Percentiles rank a stretch among this genome's conserved stretches.
phyloP scores from a whole-genome alignment of 805 yeast species.

The Candida michaelii region DNA sequence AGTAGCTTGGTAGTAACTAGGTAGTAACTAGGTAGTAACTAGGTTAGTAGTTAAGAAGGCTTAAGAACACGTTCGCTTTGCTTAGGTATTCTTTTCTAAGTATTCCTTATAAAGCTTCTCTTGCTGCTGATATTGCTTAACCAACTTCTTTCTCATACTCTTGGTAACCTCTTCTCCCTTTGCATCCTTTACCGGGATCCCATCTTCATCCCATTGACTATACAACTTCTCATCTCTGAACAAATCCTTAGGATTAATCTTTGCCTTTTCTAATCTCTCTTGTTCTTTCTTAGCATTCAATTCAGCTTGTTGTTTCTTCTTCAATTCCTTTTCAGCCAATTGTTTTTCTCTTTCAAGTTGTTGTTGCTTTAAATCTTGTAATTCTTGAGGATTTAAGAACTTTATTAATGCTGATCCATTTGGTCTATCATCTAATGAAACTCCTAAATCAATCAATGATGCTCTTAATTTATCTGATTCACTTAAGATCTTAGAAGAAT shows the following conservation, averaged over 20 bases:
- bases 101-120: conserved; percentile 78
- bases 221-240: conserved; percentile 59
- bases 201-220: conserved; percentile 79
- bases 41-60: too few species aligned
- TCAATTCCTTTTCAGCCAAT: conserved; percentile 58
- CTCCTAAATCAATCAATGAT: conserved; percentile 72
- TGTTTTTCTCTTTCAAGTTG: conserved; percentile 62
- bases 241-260: conserved; percentile 67
- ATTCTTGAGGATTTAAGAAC: conserved; percentile 70
- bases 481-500: conserved; percentile 52
- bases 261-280: conserved; percentile 66
- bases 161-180: conserved; percentile 84
- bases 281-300: conserved; percentile 60
- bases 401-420: conserved; percentile 82
- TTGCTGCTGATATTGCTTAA: conserved; percentile 76
- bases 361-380: conserved; percentile 57
- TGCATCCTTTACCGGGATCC: conserved; percentile 74
- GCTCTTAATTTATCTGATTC: conserved; percentile 73
- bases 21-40: too few species aligned
- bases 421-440: conserved; percentile 85
- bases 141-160: conserved; percentile 79
- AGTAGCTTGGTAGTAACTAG: too few species aligned
- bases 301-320: conserved; percentile 50
- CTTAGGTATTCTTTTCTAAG: conserved; percentile 12
- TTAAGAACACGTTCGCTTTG: too few species aligned